phyloP scores from a whole-genome alignment of 768 basidiomycete species.

The Amanita inopinata region DNA sequence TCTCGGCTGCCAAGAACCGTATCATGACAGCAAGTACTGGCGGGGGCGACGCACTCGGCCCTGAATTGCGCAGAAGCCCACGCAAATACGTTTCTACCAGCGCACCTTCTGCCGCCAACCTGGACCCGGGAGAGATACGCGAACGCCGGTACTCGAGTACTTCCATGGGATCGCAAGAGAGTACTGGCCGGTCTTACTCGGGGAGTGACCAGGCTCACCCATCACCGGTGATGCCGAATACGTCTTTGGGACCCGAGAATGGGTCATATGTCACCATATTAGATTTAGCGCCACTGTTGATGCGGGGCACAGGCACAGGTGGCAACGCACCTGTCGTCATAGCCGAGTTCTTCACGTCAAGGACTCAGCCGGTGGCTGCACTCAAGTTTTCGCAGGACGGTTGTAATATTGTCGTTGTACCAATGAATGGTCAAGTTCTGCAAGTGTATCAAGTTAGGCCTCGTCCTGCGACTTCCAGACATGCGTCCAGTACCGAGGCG shows the following conservation, averaged over 20 bases:
- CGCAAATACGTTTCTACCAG: conserved; percentile 6
- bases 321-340: conserved; percentile 20
- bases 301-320: not conserved
- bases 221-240: conserved; percentile 17
- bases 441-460: conserved; percentile 36
- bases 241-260: conserved; percentile 12
- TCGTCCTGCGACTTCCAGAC: no score
- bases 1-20: conserved; percentile 35
- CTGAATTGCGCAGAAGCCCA: not conserved
- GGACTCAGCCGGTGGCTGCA: conserved; percentile 35
- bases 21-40: no score
- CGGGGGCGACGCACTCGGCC: no score
- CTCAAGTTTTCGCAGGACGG: conserved; percentile 47
- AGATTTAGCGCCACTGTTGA: conserved; percentile 32
- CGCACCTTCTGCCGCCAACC: conserved; percentile 16
- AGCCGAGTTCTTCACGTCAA: conserved; percentile 39
- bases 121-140: not conserved
- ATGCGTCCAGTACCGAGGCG: not conserved
- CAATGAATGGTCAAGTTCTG: conserved; percentile 45
- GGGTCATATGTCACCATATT: conserved; percentile 46
- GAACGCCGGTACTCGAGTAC: conserved; percentile 14
- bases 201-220: conserved; percentile 8
- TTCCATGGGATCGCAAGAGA: conserved; percentile 8
- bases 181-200: conserved; percentile 4
- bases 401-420: conserved; percentile 37